These are phyloP conservation scores for Phlegmacium glaucopus DNA, from an alignment of 768 basidiomycete species.

Conservation along the genomic window DNA sequence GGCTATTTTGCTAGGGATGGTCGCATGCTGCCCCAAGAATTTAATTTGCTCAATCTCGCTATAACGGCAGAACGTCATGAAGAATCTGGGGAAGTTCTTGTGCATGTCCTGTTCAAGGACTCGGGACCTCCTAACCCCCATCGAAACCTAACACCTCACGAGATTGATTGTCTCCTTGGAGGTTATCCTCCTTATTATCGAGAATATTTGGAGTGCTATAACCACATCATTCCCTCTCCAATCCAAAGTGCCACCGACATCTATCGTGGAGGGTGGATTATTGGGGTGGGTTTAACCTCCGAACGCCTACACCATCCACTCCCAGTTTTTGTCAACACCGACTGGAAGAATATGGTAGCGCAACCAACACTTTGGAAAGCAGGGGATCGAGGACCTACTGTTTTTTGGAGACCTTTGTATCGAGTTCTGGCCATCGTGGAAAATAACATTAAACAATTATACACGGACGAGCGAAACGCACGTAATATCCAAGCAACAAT, in stretches of 20 bases:
- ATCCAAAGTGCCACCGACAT: not conserved
- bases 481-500: not conserved
- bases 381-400: not conserved
- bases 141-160: not conserved
- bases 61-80: not conserved
- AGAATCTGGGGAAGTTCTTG: not conserved
- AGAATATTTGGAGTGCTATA: not conserved
- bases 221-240: not conserved
- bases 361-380: too few relatives aligned
- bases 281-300: not conserved
- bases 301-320: not conserved
- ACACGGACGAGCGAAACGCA: not conserved
- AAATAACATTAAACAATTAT: not conserved
- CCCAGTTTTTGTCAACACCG: not conserved
- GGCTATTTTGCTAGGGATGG: not conserved
- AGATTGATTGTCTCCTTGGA: not conserved
- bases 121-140: not conserved
- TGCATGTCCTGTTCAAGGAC: not conserved
- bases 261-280: not conserved
- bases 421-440: not conserved
- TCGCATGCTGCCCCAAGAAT: not conserved
- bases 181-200: not conserved
- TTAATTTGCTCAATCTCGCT: not conserved
- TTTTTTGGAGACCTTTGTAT: not conserved
- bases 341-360: too few relatives aligned